Percentiles rank a stretch among this genome's conserved stretches.
These are phyloP conservation scores for Myxozyma mucilagina DNA, from an alignment of 805 yeast species.

Conservation along the genomic window DNA sequence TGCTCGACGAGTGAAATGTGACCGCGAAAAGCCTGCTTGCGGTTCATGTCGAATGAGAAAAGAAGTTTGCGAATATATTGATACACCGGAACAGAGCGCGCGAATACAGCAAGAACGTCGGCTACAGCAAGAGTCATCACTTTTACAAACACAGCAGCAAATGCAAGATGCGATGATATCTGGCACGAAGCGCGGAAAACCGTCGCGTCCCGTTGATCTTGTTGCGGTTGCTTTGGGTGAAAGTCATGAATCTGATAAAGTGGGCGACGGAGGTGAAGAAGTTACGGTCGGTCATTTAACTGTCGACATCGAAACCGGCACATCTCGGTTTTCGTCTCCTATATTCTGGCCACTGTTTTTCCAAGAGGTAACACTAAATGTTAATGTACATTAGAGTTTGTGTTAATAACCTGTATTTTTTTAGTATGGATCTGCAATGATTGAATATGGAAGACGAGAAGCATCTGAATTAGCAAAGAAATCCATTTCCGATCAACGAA, in stretches of 20 bases:
- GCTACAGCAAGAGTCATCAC: background rate
- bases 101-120: background rate
- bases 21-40: slow-evolving; percentile 1
- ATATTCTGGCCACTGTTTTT: slow-evolving; percentile 1
- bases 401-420: too few relatives aligned
- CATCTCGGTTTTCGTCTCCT: slow-evolving; percentile 3
- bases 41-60: background rate
- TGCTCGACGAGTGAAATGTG: slow-evolving; percentile 9
- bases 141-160: background rate
- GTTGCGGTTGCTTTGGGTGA: background rate
- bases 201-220: background rate
- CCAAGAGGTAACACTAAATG: background rate
- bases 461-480: background rate
- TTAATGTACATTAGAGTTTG: background rate
- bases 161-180: background rate
- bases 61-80: background rate
- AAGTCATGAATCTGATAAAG: background rate
- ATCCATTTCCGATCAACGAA: background rate
- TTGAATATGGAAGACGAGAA: too few relatives aligned
- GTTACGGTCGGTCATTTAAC: background rate
- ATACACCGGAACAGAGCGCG: background rate
- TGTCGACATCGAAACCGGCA: slow-evolving; percentile 2
- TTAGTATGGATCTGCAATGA: too few relatives aligned
- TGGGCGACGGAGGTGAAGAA: background rate
- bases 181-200: background rate